phyloP scores from a whole-genome alignment of 2,329 filamentous ascomycete species.

The Epichloe coenophiala region DNA sequence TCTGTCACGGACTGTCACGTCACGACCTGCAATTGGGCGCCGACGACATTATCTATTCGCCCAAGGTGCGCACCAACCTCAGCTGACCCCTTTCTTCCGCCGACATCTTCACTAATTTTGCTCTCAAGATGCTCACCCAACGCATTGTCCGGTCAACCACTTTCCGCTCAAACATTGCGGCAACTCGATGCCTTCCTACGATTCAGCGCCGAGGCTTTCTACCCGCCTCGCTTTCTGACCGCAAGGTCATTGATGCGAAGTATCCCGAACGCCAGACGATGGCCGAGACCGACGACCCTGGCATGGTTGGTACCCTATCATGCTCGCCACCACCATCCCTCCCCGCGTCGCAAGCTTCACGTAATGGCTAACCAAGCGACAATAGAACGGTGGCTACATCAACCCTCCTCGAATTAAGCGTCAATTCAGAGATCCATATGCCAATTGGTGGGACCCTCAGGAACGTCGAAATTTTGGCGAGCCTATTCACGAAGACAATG shows the following conservation, averaged over 20 bases:
- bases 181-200: constrained; percentile 35
- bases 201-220: constrained; percentile 45
- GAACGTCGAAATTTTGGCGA: constrained; percentile 95
- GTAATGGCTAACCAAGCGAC: constrained; percentile 13
- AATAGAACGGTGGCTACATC: constrained; percentile 70
- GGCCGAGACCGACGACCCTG: constrained; percentile 50
- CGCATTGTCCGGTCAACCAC: constrained; percentile 39
- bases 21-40: constrained; percentile 23
- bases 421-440: constrained; percentile 84
- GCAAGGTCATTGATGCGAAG: constrained; percentile 35
- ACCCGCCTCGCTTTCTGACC: constrained; percentile 34
- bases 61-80: constrained; percentile 8
- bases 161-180: constrained; percentile 29
- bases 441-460: constrained; percentile 93
- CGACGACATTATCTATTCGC: constrained; percentile 16
- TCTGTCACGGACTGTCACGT: constrained; percentile 7
- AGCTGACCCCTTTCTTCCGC: background rate
- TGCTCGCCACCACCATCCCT: background rate
- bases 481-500: constrained; percentile 91
- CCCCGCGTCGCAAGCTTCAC: background rate
- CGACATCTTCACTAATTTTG: background rate
- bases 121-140: constrained; percentile 44
- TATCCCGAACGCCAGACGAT: constrained; percentile 34
- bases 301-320: constrained; percentile 38
- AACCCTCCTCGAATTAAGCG: constrained; percentile 73